Base-by-base conservation (phyloP, 148 eudicot species). In the Fagopyrum tataricum region DNA sequence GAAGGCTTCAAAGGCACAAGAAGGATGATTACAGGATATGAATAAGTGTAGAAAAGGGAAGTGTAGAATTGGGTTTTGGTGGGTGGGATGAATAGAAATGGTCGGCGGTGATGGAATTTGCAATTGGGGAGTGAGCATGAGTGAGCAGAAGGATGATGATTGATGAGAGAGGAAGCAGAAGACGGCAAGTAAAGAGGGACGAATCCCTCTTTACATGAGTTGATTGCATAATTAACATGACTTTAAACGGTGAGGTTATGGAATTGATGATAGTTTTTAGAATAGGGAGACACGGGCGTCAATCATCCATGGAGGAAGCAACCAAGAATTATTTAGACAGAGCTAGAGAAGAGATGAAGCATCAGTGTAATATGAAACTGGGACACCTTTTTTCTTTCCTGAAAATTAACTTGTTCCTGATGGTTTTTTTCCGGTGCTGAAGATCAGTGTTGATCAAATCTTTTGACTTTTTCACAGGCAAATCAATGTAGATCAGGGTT, bases 401-500 rank as follows among this genome's bases (percentile, higher is more conserved):
- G 13, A 46, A 46, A 10, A 46, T 46, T 46, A 46, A 46, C 49
- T 46, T 46, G 2, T 12, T 13, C 13, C 8, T 3, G 13, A 46
- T 6, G 10, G 8, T 4, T 14, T 4, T 23, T 4, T 23, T 58
- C 39, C 21, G 2, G 24, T 58, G 64, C 64, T 21, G 7, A 7
- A 61, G 2, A 42, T 41, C 44, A 44, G 72, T 44, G 26, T 18
- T 42, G 51, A 18, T 43, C 17, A 2, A 26, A 70, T 20, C 8
- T 13, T 44, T 31, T 43, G 72, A 42, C 24, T 70, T 43, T 70
- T 44, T 76, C 67, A 70, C 85, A 85, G 92, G 86, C 76, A 74
- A 78, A 71, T 67, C 73, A 76, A 47, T 72, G 47, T 78, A 47
- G 74, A 76, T 56, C 80, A 74, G n/a, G 52, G 76, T 70, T 85